Evolutionary conservation across 2,329 filamentous ascomycete genomes (phyloP).

Genomic region (Mycosphaerella arachidis): DNA sequence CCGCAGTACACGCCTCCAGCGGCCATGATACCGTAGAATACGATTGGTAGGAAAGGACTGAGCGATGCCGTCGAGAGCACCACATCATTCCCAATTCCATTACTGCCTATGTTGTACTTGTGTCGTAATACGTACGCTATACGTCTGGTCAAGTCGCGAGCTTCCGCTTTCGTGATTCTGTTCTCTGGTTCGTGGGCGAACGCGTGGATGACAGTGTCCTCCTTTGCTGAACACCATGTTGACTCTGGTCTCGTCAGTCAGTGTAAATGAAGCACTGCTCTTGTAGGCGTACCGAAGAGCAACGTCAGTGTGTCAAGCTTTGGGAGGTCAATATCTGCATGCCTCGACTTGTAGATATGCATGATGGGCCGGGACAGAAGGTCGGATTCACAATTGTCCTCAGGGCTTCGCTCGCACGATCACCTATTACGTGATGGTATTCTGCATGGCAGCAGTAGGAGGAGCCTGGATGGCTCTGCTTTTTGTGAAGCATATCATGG

Average conservation of each 20-base stretch:
- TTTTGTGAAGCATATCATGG: neutral
- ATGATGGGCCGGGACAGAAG: neutral
- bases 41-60: slow-evolving; percentile 48
- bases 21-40: slow-evolving; percentile 54
- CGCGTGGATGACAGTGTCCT: slow-evolving; percentile 51
- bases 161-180: slow-evolving; percentile 49
- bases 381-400: no score
- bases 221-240: slow-evolving; percentile 33
- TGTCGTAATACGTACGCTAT: slow-evolving; percentile 53
- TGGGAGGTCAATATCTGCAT: slow-evolving; percentile 21
- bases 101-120: slow-evolving; percentile 48
- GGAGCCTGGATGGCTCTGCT: neutral
- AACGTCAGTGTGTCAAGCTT: slow-evolving; percentile 37
- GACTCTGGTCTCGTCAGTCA: neutral
- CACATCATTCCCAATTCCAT: slow-evolving; percentile 47
- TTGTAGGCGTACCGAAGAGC: slow-evolving; percentile 33
- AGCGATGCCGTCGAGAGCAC: slow-evolving; percentile 55
- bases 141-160: slow-evolving; percentile 47
- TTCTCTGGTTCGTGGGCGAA: slow-evolving; percentile 53
- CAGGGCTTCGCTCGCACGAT: no score
- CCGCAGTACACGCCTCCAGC: slow-evolving; percentile 56
- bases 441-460: neutral
- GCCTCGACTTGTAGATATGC: slow-evolving; percentile 6
- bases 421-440: no score
- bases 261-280: neutral